Evolutionary conservation across 139 green algal species (phyloP).

Genomic region (Monoraphidium neglectum): DNA sequence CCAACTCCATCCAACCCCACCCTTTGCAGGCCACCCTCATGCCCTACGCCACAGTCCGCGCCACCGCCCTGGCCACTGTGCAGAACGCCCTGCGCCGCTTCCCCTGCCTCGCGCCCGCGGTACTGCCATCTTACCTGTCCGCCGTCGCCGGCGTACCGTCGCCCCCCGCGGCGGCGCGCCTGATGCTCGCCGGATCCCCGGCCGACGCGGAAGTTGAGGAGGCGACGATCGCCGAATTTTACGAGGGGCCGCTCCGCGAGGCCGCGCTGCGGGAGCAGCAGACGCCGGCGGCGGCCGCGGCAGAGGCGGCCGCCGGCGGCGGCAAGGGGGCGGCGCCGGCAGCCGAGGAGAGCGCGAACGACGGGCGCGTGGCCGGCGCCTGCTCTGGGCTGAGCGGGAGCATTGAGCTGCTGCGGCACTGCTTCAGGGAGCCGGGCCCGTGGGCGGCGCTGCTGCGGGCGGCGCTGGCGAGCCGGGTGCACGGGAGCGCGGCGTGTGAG

Average conservation of each 20-base stretch:
- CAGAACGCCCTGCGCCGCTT: slow-evolving; percentile 64
- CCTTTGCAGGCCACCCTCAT: slow-evolving; percentile 27
- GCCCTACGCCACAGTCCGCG: slow-evolving; percentile 39
- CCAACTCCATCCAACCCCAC: neutral
- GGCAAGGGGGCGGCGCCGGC: neutral
- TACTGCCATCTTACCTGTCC: slow-evolving; percentile 43
- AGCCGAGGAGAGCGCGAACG: slow-evolving; percentile 34
- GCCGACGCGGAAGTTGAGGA: neutral
- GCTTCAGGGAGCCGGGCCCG: slow-evolving; percentile 24
- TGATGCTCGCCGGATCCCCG: neutral
- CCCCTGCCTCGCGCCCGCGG: slow-evolving; percentile 39
- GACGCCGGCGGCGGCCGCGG: neutral
- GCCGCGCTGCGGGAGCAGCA: neutral
- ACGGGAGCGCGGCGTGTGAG: slow-evolving; percentile 45
- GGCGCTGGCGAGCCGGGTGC: slow-evolving; percentile 38
- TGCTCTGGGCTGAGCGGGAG: slow-evolving; percentile 28
- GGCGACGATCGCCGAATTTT: neutral
- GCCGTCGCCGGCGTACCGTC: slow-evolving; percentile 51
- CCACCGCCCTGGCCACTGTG: slow-evolving; percentile 26
- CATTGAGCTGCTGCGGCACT: slow-evolving; percentile 34
- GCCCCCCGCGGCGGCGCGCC: neutral
- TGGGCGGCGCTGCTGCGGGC: slow-evolving; percentile 37
- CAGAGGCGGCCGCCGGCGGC: slow-evolving; percentile 16
- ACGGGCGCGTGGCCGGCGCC: slow-evolving; percentile 42
- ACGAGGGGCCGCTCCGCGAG: neutral